These are phyloP conservation scores for Fraxinus pennsylvanica DNA, from an alignment of 257 asterid genomes.

Conservation along the genomic window DNA sequence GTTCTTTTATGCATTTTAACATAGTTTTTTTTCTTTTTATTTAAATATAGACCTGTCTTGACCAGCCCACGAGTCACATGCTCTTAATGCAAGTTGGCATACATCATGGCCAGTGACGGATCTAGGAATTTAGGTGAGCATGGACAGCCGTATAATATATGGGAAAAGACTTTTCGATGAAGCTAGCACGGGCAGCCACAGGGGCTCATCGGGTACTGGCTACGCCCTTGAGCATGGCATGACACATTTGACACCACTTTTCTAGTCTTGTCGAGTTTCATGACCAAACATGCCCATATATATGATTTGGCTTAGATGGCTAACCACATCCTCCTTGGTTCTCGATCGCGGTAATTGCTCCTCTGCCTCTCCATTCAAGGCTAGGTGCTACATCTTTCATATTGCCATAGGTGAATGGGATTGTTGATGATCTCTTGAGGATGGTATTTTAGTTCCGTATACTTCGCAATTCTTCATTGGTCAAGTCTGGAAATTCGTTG, in stretches of 20 bases:
- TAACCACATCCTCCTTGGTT: slow-evolving; percentile 9
- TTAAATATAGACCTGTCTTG: background rate
- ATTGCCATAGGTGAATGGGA: background rate
- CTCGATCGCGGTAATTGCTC: background rate
- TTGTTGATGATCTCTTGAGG: no score
- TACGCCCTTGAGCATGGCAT: no score
- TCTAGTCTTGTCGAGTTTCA: background rate
- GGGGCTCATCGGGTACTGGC: no score
- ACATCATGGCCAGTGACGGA: no score
- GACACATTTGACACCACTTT: background rate
- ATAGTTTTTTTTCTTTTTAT: background rate
- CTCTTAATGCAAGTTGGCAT: background rate
- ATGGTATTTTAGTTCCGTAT: slow-evolving; percentile 3
- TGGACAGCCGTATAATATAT: no score
- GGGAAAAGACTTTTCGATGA: no score
- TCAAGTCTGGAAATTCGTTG: slow-evolving; percentile 33
- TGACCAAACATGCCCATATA: background rate
- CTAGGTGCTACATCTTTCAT: background rate
- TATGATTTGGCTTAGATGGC: no score
- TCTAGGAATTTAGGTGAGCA: no score
- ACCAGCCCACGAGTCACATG: background rate
- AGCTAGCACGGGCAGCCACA: no score
- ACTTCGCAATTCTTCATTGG: slow-evolving; percentile 20
- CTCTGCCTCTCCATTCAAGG: background rate
- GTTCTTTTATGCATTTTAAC: background rate